Evolutionary conservation across 139 green algal species (phyloP).

Genomic region (Micractinium conductrix): DNA sequence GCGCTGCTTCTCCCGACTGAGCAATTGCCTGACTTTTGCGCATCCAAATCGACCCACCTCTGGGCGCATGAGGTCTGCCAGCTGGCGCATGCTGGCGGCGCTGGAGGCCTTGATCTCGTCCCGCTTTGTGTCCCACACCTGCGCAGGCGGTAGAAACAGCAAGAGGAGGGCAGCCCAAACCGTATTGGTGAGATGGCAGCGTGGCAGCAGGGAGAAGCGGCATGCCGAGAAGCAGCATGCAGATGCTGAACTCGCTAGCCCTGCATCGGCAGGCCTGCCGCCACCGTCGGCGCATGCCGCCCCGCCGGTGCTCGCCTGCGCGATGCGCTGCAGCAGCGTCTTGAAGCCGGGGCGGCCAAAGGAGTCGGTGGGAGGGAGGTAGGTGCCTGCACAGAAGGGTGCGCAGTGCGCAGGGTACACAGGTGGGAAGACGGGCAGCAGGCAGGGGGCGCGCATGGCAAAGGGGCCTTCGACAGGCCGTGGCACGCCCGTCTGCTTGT

Average conservation of each 20-base stretch:
- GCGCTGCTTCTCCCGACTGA: too few relatives aligned
- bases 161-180: background rate
- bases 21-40: background rate
- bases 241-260: too few relatives aligned
- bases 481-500: too few relatives aligned
- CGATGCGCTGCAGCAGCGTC: conserved; percentile 74
- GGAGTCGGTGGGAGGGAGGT: conserved; percentile 71
- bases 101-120: conserved; percentile 48
- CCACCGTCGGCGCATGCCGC: too few relatives aligned
- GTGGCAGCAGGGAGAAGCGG: too few relatives aligned
- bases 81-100: conserved; percentile 61
- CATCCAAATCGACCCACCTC: background rate
- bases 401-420: background rate
- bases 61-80: conserved; percentile 46
- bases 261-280: too few relatives aligned
- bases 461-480: too few relatives aligned
- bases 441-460: background rate
- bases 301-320: background rate
- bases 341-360: conserved; percentile 77
- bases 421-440: background rate
- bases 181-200: background rate
- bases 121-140: conserved; percentile 53
- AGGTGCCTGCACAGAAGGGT: conserved; percentile 48
- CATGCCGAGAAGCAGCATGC: too few relatives aligned
- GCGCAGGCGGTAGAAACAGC: background rate